These are phyloP conservation scores for Teunomyces gatunensis DNA, from an alignment of 805 yeast genomes.

Conservation along the genomic window DNA sequence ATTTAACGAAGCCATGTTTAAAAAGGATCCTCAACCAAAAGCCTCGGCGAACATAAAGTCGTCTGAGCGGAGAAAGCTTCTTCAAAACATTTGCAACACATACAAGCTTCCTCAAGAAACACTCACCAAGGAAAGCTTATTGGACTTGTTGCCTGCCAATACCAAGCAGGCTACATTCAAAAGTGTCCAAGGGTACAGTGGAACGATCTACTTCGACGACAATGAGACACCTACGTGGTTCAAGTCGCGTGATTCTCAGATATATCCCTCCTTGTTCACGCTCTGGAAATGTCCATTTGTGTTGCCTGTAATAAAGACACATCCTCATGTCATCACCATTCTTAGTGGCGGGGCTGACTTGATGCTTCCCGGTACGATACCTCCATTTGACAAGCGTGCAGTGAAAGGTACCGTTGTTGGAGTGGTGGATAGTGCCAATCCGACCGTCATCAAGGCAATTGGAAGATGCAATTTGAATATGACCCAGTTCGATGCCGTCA, in stretches of 20 bases:
- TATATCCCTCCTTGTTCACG: conserved; percentile 71
- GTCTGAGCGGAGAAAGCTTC: conserved; percentile 67
- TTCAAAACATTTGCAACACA: conserved; percentile 39
- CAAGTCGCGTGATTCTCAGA: conserved; percentile 50
- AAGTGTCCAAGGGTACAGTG: conserved; percentile 49
- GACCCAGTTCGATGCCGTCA: conserved; percentile 40
- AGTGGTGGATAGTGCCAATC: conserved; percentile 57
- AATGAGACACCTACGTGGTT: conserved; percentile 73
- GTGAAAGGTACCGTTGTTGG: conserved; percentile 64
- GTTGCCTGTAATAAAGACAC: conserved; percentile 69
- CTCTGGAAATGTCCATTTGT: conserved; percentile 68
- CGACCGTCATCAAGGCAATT: conserved; percentile 66
- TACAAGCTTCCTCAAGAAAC: conserved; percentile 39
- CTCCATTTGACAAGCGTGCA: conserved; percentile 54
- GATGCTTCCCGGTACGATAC: conserved; percentile 70
- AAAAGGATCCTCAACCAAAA: conserved; percentile 48
- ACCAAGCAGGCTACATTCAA: conserved; percentile 65
- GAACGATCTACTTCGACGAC: conserved; percentile 63
- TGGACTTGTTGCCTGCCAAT: conserved; percentile 46
- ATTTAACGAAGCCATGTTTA: conserved; percentile 16
- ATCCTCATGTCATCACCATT: conserved; percentile 66
- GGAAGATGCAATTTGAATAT: conserved; percentile 60
- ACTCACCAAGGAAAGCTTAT: conserved; percentile 41
- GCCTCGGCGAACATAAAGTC: conserved; percentile 77
- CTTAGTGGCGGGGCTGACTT: conserved; percentile 78